These are phyloP conservation scores for Pseudonitzschia pungens DNA, from an alignment of 108 stramenopile genomes.

Conservation along the genomic window DNA sequence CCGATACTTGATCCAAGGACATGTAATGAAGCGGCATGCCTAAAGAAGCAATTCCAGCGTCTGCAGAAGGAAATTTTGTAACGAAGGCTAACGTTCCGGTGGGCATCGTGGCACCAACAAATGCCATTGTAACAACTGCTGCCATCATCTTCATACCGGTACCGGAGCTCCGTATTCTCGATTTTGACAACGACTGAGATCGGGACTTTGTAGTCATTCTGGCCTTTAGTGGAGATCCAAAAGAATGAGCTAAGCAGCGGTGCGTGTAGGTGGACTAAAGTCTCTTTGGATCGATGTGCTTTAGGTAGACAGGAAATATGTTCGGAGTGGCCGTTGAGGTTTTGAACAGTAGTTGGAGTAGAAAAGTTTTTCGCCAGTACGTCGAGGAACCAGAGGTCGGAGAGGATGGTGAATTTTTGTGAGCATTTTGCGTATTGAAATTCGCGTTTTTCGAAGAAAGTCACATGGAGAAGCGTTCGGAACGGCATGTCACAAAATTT, in stretches of 20 bases:
- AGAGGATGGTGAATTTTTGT: neutral
- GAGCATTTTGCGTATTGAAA: neutral
- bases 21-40: neutral
- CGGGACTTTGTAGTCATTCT: neutral
- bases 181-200: neutral
- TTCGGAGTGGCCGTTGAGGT: neutral
- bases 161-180: neutral
- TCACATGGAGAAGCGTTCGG: neutral
- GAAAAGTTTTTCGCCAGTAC: neutral
- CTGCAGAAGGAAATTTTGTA: neutral
- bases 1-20: conserved; percentile 14
- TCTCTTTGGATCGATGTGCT: neutral
- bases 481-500: neutral
- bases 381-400: neutral
- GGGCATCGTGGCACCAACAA: neutral
- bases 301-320: neutral
- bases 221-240: neutral
- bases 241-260: neutral
- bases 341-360: neutral
- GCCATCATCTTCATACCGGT: neutral
- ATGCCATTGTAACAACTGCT: neutral
- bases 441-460: too few species aligned
- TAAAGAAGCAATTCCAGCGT: neutral
- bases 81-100: neutral
- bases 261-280: neutral